A percentile compares a stretch with the other conserved stretches of the same genome.
These are phyloP conservation scores for Candida sanyaensis DNA, from an alignment of 1,139 yeast species.

Conservation along the genomic window DNA sequence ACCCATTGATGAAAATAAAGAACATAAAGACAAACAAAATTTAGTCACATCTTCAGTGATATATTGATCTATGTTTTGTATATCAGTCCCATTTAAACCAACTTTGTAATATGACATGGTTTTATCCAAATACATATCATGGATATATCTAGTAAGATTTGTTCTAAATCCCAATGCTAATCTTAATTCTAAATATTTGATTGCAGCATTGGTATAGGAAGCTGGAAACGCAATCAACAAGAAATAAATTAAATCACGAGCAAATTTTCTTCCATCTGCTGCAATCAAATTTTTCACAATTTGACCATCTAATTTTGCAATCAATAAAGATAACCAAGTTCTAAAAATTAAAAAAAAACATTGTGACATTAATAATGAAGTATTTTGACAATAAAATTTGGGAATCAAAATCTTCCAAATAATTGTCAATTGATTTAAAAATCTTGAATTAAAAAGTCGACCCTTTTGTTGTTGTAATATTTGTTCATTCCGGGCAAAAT, in stretches of 20 bases:
- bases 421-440: constrained; percentile 71
- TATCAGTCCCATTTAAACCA: constrained; percentile 45
- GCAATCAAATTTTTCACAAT: constrained; percentile 88
- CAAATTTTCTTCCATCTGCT: constrained; percentile 73
- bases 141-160: constrained; percentile 80
- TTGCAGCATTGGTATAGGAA: constrained; percentile 88
- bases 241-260: constrained; percentile 83
- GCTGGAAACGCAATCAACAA: constrained; percentile 90
- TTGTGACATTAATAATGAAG: constrained; percentile 67
- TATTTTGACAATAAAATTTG: constrained; percentile 64
- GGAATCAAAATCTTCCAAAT: constrained; percentile 86
- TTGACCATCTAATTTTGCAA: constrained; percentile 90
- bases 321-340: constrained; percentile 84
- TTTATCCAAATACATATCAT: constrained; percentile 84
- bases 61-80: constrained; percentile 67
- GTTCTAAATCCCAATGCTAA: constrained; percentile 85
- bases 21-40: constrained; percentile 81
- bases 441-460: constrained; percentile 58
- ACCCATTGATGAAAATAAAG: constrained; percentile 85
- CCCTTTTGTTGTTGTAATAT: constrained; percentile 28
- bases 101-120: constrained; percentile 82
- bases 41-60: constrained; percentile 83
- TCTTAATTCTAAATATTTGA: constrained; percentile 76
- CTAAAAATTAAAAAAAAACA: constrained; percentile 75
- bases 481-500: constrained; percentile 44